Base-by-base conservation (phyloP, 2,329 filamentous ascomycete genomes). In the Cordyceps farinosa region DNA sequence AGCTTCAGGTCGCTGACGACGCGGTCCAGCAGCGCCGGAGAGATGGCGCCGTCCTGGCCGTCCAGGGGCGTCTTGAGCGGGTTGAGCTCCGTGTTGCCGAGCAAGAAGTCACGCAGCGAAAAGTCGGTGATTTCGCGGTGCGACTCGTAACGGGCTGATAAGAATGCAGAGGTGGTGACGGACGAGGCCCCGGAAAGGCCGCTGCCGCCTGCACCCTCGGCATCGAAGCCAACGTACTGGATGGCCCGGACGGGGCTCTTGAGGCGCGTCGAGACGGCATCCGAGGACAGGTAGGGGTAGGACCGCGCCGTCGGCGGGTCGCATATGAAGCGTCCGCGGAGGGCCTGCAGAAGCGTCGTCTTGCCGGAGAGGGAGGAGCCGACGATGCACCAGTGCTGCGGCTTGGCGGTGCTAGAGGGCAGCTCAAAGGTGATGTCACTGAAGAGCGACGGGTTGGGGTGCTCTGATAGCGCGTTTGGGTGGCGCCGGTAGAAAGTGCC, bases 121-220 rank as follows among this genome's bases (percentile, higher is more conserved):
- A 94, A 96, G 74, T 98, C 95, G 1, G 90, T 96, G 61, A 87
- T 88, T 76, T 97, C 94, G 38, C 91, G 84, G 44, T 89, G 81
- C 64, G 90, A 93, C 80, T 99, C 95, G 74, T 98, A 99, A 45
- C 95, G 84, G 17, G 92, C 92, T 64, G 91, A 92, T 22, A 98
- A 78, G 73, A 97, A 97, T 5, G 92, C 88, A 27, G 90, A 90
- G n/a, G 86, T 81, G 0, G 84, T 82, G 6, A 81, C 80, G n/a
- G 79, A 78, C 2, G 83, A 82, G 2, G 83, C 81, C 6, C 84
- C 77, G 0, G 72, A 70, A 15, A 84, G 77, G n/a, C 58, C 57
- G 55, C 81, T 22, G 22, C 77, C 6, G 82, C 82, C 32, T 86
- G 83, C 22, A 22, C 22, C 22, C 68, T 93, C 90, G 2, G 86